Evolutionary conservation across 306 rosid genomes (phyloP).

Genomic region (Citrullus colocynthis): DNA sequence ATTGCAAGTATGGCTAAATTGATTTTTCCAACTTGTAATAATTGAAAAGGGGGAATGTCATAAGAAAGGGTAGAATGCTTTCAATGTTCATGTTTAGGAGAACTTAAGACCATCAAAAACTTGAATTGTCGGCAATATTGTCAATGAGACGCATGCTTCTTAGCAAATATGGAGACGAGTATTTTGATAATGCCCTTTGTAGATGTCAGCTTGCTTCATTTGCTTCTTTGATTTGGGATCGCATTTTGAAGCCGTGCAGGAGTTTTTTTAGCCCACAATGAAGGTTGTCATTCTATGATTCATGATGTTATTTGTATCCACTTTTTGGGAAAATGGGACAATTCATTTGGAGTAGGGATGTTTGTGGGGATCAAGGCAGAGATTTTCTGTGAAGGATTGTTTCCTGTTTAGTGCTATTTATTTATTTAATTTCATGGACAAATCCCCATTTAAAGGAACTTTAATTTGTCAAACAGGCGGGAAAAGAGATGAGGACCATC

Average conservation of each 20-base stretch:
- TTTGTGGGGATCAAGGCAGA: not conserved
- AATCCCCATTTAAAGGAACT: not conserved
- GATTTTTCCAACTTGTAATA: not conserved
- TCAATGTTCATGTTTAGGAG: not conserved
- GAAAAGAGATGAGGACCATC: no score
- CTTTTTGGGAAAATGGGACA: not conserved
- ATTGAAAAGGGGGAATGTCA: not conserved
- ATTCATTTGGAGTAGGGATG: not conserved
- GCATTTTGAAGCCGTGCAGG: not conserved
- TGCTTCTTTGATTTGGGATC: not conserved
- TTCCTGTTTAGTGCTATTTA: not conserved
- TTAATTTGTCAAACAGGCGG: no score
- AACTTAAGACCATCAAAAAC: not conserved
- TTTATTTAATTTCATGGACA: not conserved
- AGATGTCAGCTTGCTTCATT: not conserved
- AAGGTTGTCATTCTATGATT: not conserved
- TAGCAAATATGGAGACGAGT: not conserved
- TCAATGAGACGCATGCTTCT: not conserved
- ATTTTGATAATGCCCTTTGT: not conserved
- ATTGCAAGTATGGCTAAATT: not conserved
- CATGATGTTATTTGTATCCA: not conserved
- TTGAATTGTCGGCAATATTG: not conserved
- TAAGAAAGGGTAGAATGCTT: not conserved
- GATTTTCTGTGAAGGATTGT: not conserved
- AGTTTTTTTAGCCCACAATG: not conserved